These are phyloP conservation scores for Zymoseptoria tritici DNA, from an alignment of 2,329 filamentous ascomycete species.

Conservation along the genomic window DNA sequence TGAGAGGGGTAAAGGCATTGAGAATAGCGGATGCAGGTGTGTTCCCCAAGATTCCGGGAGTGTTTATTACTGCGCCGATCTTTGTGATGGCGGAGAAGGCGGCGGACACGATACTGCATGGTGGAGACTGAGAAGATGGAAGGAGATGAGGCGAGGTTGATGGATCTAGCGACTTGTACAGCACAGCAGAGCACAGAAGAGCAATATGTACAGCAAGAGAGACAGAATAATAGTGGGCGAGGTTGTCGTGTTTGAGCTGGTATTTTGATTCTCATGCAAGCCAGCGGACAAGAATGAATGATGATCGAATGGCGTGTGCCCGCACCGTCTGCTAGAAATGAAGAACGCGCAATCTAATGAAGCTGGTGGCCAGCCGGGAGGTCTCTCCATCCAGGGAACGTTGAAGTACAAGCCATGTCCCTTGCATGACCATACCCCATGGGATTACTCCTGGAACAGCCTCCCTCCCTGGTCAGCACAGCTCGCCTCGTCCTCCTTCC, in stretches of 20 bases:
- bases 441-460: background rate
- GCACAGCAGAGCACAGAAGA: too few relatives aligned
- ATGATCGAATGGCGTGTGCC: too few relatives aligned
- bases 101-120: slow-evolving; percentile 45
- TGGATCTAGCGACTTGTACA: background rate
- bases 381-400: background rate
- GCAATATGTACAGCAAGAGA: too few relatives aligned
- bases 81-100: slow-evolving; percentile 57
- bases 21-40: slow-evolving; percentile 21
- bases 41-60: slow-evolving; percentile 50
- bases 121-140: background rate
- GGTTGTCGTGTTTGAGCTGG: too few relatives aligned
- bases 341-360: too few relatives aligned
- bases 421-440: too few relatives aligned
- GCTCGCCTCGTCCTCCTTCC: background rate
- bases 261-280: too few relatives aligned
- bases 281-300: too few relatives aligned
- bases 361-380: too few relatives aligned
- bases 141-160: background rate
- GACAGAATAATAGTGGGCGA: too few relatives aligned
- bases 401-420: background rate
- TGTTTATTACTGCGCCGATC: slow-evolving; percentile 45
- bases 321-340: too few relatives aligned
- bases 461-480: background rate
- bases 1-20: slow-evolving; percentile 10